Base-by-base conservation (phyloP, 495 filamentous ascomycete species). In the Lasiosphaeria miniovina region DNA sequence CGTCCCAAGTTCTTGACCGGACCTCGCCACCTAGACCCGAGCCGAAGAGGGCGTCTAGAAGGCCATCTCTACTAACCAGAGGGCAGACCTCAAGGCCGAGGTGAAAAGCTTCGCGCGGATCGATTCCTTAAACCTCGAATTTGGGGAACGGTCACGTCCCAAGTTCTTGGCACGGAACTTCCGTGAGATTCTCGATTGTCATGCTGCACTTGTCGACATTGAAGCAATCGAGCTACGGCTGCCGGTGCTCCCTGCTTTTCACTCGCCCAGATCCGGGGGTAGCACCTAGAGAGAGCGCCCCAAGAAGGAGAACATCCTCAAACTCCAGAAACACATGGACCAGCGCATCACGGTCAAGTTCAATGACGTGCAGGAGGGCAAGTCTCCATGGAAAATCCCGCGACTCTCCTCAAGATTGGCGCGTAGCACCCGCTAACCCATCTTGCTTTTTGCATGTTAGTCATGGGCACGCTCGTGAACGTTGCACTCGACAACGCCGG, bases 301-400 rank as follows among this genome's bases (percentile, higher is more conserved):
- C 61, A 96, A 96, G 83, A 96, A 97, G 78, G 93, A 98, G 72
- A 96, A 97, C 70, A 98, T 98, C 67, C 83, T 98, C 31, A 93
- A 98, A 64, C 77, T 98, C 61, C 84, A 80, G 71, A 95, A 95
- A 78, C 98, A 96, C 70, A 91, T 96, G 86, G 94, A 98, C 74
- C 93, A 96, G 82, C 81, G 88, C 68, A 89, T 98, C 55, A 86
- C 82, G 4, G 94, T 97, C 60, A 97, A 97, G 77, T 98, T 98
- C 71, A 96, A 90, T 68, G 94, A 95, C 31, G 94, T 93, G 4
- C 79, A 95, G 61, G 93, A 98, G 80, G 92, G 93, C 96, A 68
- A 56, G 77, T 73, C 12, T 8, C 48, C 3, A 14, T 36, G 6
- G 15, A 6, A 38, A 12, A 31, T 15, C 17, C n/a, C 46, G 54